Evolutionary conservation across 305 asterid genomes (phyloP).

Genomic region (Fraxinus dipetala): DNA sequence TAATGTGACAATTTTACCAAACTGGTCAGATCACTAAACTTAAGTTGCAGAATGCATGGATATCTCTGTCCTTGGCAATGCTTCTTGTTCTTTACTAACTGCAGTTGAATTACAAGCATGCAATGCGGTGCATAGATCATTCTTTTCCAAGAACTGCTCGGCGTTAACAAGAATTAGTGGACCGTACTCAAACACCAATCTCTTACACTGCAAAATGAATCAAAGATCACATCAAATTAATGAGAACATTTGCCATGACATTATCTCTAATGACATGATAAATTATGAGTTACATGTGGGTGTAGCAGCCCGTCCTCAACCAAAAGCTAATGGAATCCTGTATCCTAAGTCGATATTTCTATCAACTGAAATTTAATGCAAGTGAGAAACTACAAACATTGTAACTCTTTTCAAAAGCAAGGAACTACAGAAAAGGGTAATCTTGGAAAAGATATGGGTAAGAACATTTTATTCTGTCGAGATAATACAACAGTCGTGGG

Average conservation of each 20-base stretch:
- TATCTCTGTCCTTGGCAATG: neutral
- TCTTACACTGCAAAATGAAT: slow-evolving; percentile 40
- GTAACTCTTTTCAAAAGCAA: neutral
- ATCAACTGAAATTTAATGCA: neutral
- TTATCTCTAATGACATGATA: neutral
- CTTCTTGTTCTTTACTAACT: neutral
- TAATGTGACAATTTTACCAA: neutral
- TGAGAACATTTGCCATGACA: neutral
- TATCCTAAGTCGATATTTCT: neutral
- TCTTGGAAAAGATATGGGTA: neutral
- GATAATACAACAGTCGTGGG: neutral
- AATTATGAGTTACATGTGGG: neutral
- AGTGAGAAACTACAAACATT: neutral
- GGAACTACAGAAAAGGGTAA: neutral
- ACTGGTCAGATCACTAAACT: neutral
- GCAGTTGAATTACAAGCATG: slow-evolving; percentile 9
- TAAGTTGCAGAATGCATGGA: slow-evolving; percentile 1
- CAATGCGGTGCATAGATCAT: slow-evolving; percentile 36
- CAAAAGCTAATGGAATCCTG: neutral
- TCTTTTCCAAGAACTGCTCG: slow-evolving; percentile 39
- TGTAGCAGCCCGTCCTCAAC: neutral
- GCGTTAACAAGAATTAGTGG: slow-evolving; percentile 41
- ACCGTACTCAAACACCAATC: slow-evolving; percentile 39
- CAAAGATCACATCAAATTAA: neutral
- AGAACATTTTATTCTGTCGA: neutral